Conservation (phyloP, 306 rosid genomes). For the Ormosia emarginata region DNA sequence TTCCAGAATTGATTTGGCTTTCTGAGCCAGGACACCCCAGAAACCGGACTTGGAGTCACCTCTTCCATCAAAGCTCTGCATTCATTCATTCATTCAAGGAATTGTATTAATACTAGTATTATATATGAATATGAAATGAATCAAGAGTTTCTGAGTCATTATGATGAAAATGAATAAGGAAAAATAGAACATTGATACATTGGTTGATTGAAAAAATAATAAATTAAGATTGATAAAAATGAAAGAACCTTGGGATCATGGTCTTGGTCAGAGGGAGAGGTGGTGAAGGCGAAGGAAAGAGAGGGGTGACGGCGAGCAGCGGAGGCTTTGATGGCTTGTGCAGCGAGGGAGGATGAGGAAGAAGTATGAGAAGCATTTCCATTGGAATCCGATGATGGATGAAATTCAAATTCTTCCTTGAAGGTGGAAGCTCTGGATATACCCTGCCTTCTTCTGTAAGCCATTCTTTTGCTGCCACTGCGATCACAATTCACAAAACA, state of each 20-base stretch:
- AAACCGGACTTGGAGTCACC: constrained; percentile 60
- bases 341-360: constrained; percentile 52
- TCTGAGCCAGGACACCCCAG: constrained; percentile 85
- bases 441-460: constrained; percentile 87
- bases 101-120: no score
- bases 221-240: no score
- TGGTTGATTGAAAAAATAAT: not conserved
- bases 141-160: not conserved
- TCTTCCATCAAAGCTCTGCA: constrained; percentile 59
- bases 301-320: constrained; percentile 48
- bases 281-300: constrained; percentile 34
- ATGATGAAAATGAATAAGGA: not conserved
- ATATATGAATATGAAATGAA: not conserved
- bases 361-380: constrained; percentile 12
- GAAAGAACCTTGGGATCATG: constrained; percentile 54
- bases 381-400: constrained; percentile 18
- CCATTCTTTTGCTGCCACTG: constrained; percentile 44
- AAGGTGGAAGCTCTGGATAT: constrained; percentile 69
- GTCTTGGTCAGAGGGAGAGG: not conserved
- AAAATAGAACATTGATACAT: not conserved
- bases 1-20: constrained; percentile 85
- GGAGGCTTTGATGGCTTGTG: constrained; percentile 80
- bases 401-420: constrained; percentile 76
- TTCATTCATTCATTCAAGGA: constrained; percentile 2
- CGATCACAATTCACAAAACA: not conserved